Evolutionary conservation across 345 rosid genomes (phyloP).

Genomic region (Populus tremula): DNA sequence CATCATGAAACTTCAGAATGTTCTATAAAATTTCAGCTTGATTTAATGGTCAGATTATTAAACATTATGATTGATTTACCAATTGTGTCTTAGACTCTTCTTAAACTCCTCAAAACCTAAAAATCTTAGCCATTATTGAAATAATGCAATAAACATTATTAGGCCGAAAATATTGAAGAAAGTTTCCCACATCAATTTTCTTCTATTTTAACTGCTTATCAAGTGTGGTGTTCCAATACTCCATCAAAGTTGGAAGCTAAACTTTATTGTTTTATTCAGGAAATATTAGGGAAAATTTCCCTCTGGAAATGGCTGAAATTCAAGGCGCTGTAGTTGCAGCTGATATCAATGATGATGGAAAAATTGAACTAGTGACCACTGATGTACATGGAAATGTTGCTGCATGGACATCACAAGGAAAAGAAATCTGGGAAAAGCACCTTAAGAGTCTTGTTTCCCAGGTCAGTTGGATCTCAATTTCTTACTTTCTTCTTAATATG

Average conservation of each 20-base stretch:
- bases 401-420: conserved; percentile 96
- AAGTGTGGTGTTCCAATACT: conserved; percentile 21
- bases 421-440: conserved; percentile 81
- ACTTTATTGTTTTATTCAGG: conserved; percentile 45
- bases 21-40: too few relatives aligned
- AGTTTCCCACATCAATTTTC: neutral
- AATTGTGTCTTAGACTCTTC: too few relatives aligned
- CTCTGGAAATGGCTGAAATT: conserved; percentile 98
- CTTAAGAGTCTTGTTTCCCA: conserved; percentile 92
- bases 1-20: too few relatives aligned
- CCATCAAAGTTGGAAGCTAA: conserved; percentile 24
- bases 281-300: conserved; percentile 73
- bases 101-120: too few relatives aligned
- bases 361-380: conserved; percentile 90
- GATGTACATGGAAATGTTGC: conserved; percentile 97
- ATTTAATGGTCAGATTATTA: too few relatives aligned
- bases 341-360: conserved; percentile 98
- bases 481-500: neutral
- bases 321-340: conserved; percentile 96
- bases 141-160: too few relatives aligned
- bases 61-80: too few relatives aligned
- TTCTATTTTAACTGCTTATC: neutral
- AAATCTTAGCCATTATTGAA: too few relatives aligned
- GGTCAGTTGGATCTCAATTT: conserved; percentile 42
- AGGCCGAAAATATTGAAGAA: too few relatives aligned